Evolutionary conservation across 2,329 filamentous ascomycete genomes (phyloP).

Genomic region (Sarocladium strictum): DNA sequence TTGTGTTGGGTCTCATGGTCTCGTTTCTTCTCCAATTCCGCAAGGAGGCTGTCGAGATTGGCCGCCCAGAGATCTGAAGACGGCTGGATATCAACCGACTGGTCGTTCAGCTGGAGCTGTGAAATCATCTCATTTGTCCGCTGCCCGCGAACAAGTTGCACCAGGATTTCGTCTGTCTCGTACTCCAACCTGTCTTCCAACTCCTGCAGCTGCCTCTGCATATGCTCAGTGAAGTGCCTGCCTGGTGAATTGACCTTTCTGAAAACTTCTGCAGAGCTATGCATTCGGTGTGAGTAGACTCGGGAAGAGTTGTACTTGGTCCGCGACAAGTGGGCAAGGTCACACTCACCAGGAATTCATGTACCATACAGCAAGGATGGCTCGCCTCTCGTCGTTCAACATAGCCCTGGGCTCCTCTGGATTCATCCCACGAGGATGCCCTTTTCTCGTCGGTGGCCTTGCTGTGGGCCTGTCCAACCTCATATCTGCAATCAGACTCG

Average conservation of each 20-base stretch:
- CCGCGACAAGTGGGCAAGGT: neutral
- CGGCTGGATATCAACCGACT: constrained; percentile 12
- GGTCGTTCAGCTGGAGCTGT: constrained; percentile 12
- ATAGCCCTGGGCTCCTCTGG: constrained; percentile 6
- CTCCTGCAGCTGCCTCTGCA: constrained; percentile 12
- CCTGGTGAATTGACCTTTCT: constrained; percentile 12
- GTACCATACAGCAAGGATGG: constrained; percentile 13
- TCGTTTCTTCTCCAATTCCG: constrained; percentile 9
- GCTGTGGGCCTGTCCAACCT: constrained; percentile 11
- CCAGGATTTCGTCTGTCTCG: constrained; percentile 11
- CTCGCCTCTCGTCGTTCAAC: constrained; percentile 13
- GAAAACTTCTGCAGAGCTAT: constrained; percentile 11
- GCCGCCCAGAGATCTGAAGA: constrained; percentile 9
- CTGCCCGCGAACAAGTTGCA: constrained; percentile 11
- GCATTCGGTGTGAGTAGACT: too few species aligned
- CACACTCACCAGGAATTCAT: constrained; percentile 12
- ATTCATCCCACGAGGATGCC: constrained; percentile 10
- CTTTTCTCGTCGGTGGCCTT: constrained; percentile 9
- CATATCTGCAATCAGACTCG: constrained; percentile 13
- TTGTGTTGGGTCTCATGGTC: neutral
- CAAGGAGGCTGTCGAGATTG: constrained; percentile 12
- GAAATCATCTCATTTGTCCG: constrained; percentile 12
- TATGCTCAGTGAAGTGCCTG: constrained; percentile 13
- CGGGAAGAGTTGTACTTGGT: too few species aligned
- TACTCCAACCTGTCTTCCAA: constrained; percentile 10